A percentile compares a stretch with the other conserved stretches of the same genome.
Conservation (phyloP, 176 grass and related monocot genomes). For the Triticum timopheevii region DNA sequence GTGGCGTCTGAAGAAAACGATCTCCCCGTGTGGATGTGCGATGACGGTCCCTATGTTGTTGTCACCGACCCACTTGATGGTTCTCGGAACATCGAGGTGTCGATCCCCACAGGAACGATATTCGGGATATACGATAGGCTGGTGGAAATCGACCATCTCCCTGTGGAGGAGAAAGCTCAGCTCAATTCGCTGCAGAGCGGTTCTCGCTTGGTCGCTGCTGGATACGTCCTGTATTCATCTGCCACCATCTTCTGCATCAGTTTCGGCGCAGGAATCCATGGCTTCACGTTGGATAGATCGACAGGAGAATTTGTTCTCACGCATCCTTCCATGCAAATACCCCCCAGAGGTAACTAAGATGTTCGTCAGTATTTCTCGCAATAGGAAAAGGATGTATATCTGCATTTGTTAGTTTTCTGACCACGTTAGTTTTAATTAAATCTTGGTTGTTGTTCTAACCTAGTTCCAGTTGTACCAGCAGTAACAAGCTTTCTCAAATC, state of each 20-base stretch:
- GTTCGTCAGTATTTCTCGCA: background rate
- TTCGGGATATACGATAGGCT: constrained; percentile 87
- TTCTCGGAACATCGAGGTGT: constrained; percentile 91
- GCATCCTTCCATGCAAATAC: constrained; percentile 77
- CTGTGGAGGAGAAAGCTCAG: constrained; percentile 68
- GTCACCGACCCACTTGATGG: constrained; percentile 88
- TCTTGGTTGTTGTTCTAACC: no score
- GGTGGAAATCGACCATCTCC: constrained; percentile 74
- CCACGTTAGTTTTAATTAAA: background rate
- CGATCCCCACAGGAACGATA: constrained; percentile 95
- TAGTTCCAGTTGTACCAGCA: no score
- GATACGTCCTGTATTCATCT: constrained; percentile 89
- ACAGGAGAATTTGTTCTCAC: constrained; percentile 91
- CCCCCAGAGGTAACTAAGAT: constrained; percentile 61
- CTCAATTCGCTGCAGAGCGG: constrained; percentile 90
- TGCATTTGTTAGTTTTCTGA: background rate
- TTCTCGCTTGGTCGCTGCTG: constrained; percentile 56
- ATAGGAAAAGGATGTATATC: background rate
- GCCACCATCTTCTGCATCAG: constrained; percentile 88
- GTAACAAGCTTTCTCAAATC: no score
- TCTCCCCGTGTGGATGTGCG: constrained; percentile 58
- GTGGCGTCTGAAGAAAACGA: constrained; percentile 90
- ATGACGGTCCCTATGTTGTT: constrained; percentile 60
- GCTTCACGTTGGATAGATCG: constrained; percentile 71
- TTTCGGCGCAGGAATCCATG: constrained; percentile 67